A percentile compares a stretch with the other conserved stretches of the same genome.
These are phyloP conservation scores for Elymus sibiricus DNA, from an alignment of 176 grass and related monocot species.

Conservation along the genomic window DNA sequence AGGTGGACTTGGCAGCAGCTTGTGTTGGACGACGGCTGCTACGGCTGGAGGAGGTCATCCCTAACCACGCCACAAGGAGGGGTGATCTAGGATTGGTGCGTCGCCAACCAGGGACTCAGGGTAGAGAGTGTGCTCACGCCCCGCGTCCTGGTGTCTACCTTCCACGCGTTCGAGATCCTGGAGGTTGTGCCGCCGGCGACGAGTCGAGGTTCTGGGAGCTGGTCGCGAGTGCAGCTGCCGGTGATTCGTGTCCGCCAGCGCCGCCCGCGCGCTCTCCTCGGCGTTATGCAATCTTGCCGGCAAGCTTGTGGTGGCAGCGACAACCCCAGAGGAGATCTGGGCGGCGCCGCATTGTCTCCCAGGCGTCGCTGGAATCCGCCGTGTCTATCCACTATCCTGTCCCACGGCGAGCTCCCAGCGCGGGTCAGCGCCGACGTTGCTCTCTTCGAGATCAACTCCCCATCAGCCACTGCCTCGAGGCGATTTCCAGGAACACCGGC, in stretches of 20 bases:
- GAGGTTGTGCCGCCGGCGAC: constrained; percentile 14
- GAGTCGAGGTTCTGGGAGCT: constrained; percentile 12
- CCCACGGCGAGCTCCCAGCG: constrained; percentile 23
- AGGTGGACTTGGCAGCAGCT: constrained; percentile 2
- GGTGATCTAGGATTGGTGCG: constrained; percentile 91
- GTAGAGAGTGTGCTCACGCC: constrained; percentile 81
- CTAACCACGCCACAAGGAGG: constrained; percentile 69
- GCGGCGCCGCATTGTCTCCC: constrained; percentile 35
- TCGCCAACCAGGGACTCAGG: constrained; percentile 44
- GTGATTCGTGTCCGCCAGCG: constrained; percentile 31
- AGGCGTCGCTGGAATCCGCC: constrained; percentile 26
- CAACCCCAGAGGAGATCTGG: constrained; percentile 38
- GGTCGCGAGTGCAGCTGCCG: constrained; percentile 47
- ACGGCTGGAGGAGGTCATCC: constrained; percentile 52
- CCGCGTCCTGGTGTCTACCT: constrained; percentile 47
- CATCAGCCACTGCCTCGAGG: constrained; percentile 13
- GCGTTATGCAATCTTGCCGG: constrained; percentile 33
- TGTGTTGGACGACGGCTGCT: background rate
- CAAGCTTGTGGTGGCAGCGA: background rate
- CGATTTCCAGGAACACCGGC: constrained; percentile 22
- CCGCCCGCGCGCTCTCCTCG: constrained; percentile 13
- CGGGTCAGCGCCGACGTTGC: constrained; percentile 42
- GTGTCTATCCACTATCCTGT: constrained; percentile 36
- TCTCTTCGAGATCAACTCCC: constrained; percentile 47
- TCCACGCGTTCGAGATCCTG: constrained; percentile 41